These are phyloP conservation scores for Patellifolia procumbens DNA, from an alignment of 179 eudicot species.

Conservation along the genomic window DNA sequence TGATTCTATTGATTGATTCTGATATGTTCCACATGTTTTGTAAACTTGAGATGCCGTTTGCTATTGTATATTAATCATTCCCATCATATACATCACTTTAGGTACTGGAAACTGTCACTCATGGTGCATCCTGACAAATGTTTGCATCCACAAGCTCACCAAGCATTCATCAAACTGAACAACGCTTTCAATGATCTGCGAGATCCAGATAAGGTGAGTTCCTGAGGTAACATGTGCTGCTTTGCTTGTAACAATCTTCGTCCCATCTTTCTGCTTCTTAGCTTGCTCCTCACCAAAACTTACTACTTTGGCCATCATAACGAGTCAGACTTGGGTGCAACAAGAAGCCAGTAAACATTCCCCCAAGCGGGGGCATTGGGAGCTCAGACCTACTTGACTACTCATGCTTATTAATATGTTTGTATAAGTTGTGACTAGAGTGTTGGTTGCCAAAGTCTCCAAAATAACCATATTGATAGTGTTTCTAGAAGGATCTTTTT, in stretches of 20 bases:
- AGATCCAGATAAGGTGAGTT: conserved; percentile 81
- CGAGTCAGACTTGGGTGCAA: background rate
- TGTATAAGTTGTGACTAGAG: no score
- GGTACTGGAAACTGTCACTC: conserved; percentile 95
- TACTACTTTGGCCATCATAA: background rate
- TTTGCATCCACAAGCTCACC: conserved; percentile 93
- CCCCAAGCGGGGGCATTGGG: background rate
- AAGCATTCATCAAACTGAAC: conserved; percentile 86
- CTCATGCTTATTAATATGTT: no score
- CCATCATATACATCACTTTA: conserved; percentile 25
- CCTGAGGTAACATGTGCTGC: background rate
- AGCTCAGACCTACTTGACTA: background rate
- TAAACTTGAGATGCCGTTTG: background rate
- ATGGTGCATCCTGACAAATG: conserved; percentile 99
- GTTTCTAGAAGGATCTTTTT: no score
- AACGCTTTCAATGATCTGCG: conserved; percentile 94
- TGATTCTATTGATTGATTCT: background rate
- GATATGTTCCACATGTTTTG: background rate
- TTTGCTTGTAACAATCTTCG: background rate
- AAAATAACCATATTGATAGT: no score
- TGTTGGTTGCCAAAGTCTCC: no score
- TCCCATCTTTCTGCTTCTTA: background rate
- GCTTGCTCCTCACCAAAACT: conserved; percentile 1
- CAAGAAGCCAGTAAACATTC: background rate
- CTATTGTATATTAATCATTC: background rate